Conservation (phyloP, 495 filamentous ascomycete species). For the Jackrogersella minutella region DNA sequence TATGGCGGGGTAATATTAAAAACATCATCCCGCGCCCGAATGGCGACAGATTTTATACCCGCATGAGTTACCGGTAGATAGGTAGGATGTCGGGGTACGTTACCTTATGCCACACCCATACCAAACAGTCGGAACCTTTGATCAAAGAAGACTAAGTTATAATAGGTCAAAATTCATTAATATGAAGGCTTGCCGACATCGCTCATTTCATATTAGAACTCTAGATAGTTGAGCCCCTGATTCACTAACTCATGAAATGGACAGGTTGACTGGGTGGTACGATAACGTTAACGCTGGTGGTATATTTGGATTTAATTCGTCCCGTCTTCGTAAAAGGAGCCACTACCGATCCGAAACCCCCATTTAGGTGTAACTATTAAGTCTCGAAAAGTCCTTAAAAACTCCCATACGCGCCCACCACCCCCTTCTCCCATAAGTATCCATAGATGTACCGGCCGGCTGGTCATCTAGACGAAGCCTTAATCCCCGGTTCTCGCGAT, state of each 20-base stretch:
- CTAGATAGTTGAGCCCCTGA: background rate
- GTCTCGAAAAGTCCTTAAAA: constrained; percentile 15
- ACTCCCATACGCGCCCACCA: constrained; percentile 12
- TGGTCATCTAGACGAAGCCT: constrained; percentile 44
- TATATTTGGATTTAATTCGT: constrained; percentile 33
- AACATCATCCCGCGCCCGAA: constrained; percentile 26
- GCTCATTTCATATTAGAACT: background rate
- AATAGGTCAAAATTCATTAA: constrained; percentile 5
- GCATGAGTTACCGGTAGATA: constrained; percentile 2
- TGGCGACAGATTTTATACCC: constrained; percentile 28
- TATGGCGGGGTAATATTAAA: constrained; percentile 36
- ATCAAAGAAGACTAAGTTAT: background rate
- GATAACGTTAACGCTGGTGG: constrained; percentile 7
- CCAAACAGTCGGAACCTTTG: constrained; percentile 2
- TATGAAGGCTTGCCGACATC: constrained; percentile 22
- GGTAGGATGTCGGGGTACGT: constrained; percentile 13
- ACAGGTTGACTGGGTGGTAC: background rate
- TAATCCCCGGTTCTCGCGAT: constrained; percentile 18
- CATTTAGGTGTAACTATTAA: constrained; percentile 27
- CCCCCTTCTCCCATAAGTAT: background rate
- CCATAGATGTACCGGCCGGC: constrained; percentile 19
- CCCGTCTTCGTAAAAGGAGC: constrained; percentile 22
- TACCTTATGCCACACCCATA: background rate
- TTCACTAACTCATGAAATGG: background rate
- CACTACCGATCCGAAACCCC: constrained; percentile 11